Conservation (phyloP, 1,139 yeast species). For the Entelexis sorbosivorans region DNA sequence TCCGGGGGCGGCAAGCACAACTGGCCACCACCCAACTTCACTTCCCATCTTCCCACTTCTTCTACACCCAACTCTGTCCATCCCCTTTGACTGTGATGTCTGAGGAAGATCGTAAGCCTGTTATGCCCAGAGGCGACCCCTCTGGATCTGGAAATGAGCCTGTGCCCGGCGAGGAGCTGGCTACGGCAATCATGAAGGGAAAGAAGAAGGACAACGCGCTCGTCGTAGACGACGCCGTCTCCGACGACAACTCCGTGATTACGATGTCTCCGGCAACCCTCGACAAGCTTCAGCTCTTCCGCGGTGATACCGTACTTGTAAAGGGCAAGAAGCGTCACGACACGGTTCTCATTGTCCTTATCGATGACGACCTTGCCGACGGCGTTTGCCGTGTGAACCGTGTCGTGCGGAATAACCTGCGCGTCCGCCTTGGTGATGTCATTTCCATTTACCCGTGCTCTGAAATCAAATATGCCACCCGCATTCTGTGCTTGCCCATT, state of each 20-base stretch:
- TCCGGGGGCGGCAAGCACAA: constrained; percentile 1
- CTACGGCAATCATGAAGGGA: constrained; percentile 92
- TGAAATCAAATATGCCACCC: constrained; percentile 84
- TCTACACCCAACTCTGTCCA: background rate
- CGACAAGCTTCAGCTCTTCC: constrained; percentile 88
- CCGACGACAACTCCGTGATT: constrained; percentile 93
- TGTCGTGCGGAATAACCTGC: constrained; percentile 87
- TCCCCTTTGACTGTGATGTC: constrained; percentile 10
- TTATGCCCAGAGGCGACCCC: constrained; percentile 17
- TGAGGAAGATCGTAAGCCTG: constrained; percentile 18
- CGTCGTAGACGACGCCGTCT: constrained; percentile 92
- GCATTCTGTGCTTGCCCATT: constrained; percentile 93
- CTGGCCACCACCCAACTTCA: constrained; percentile 3
- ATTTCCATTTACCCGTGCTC: constrained; percentile 92
- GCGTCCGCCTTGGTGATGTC: constrained; percentile 89
- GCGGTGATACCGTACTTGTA: constrained; percentile 95
- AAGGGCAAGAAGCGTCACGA: constrained; percentile 98
- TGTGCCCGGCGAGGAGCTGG: constrained; percentile 66
- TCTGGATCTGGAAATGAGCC: constrained; percentile 18
- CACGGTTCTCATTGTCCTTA: constrained; percentile 90
- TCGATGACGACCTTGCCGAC: constrained; percentile 94
- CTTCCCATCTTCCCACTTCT: background rate
- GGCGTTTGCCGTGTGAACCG: constrained; percentile 92
- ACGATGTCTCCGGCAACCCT: constrained; percentile 90
- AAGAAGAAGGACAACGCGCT: constrained; percentile 95